Base-by-base conservation (phyloP, 2,329 filamentous ascomycete species). In the Huntiella savannae region DNA sequence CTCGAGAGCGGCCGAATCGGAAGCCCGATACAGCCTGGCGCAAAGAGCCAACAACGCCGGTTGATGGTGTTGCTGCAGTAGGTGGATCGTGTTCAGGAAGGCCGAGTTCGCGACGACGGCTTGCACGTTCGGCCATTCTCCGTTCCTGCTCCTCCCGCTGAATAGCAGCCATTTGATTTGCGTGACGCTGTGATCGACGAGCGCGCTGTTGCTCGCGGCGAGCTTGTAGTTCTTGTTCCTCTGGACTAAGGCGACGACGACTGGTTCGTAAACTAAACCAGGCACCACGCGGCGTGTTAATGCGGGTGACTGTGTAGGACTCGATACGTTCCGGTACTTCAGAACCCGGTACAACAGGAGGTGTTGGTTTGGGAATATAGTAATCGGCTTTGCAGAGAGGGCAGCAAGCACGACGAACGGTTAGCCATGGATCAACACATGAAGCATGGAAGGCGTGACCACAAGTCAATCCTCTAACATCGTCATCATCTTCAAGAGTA, bases 311-410 rank as follows among this genome's bases (percentile, higher is more conserved):
- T 43, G 58, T 61, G 33, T 63, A 44, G 19, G 62, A 34, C 62
- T 52, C 51, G 57, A 49, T 50, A 57, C 55, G 17, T 48, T 57
- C 35, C 10, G 34, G 19, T 10, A 28, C 1, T 22, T 28, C 22
- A 7, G 32, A 12, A 15, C 12, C 65, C 11, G 64, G 60, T 12
- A 19, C 46, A 10, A 35, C 4, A 13, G 5, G 7, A 3, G 35
- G 65, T 11, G 64, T 60, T 3, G 82, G 69, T 63, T 96, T 96
- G 0, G 91, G 88, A 2, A 85, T 79, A 60, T 93, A 96, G 61
- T 96, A 98, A 58, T 98, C 91, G 36, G 88, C 84, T 65, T 98
- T 98, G 69, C 91, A 98, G 5, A 98, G 77, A 4, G 91, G 91
- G 60, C 91, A 98, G 66, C 88, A 96, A 19, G 91, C 91, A 53